A percentile compares a stretch with the other conserved stretches of the same genome.
Conservation (phyloP, 495 filamentous ascomycete species). For the Parathielavia hyrcaniae region DNA sequence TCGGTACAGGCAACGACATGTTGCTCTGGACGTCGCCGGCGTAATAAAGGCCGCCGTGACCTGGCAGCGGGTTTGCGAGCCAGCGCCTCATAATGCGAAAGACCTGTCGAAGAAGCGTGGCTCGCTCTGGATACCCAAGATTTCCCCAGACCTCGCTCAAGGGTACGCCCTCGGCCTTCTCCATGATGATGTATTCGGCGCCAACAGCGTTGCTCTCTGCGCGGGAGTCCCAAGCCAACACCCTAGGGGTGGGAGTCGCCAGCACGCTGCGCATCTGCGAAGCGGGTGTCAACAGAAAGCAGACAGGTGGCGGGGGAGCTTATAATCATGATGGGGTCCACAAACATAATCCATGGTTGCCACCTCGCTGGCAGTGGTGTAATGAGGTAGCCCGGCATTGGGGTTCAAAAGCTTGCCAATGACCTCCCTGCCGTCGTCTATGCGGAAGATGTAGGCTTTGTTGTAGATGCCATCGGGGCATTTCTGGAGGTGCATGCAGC, state of each 20-base stretch:
- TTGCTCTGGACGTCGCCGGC: background rate
- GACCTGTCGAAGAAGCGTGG: background rate
- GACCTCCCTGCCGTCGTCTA: constrained; percentile 1
- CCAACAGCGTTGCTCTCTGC: background rate
- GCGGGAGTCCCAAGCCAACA: background rate
- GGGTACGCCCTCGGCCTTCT: constrained; percentile 1
- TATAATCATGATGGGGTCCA: background rate
- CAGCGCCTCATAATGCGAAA: background rate
- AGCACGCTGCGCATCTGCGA: background rate
- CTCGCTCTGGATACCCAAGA: background rate
- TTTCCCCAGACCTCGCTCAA: background rate
- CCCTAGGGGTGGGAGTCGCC: background rate
- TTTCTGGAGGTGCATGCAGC: background rate
- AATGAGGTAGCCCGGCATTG: background rate
- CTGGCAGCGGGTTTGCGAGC: background rate
- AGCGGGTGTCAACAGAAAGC: background rate
- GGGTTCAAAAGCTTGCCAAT: constrained; percentile 2
- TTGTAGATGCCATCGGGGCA: constrained; percentile 9
- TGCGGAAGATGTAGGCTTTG: constrained; percentile 2
- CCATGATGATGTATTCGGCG: constrained; percentile 6
- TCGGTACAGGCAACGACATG: background rate
- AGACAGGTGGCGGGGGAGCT: background rate
- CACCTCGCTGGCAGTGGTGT: background rate
- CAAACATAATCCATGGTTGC: constrained; percentile 3
- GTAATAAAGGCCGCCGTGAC: constrained; percentile 1